Evolutionary conservation across 192 early-diverging fungal genomes (phyloP).

Genomic region (Rhizophagus sp.): DNA sequence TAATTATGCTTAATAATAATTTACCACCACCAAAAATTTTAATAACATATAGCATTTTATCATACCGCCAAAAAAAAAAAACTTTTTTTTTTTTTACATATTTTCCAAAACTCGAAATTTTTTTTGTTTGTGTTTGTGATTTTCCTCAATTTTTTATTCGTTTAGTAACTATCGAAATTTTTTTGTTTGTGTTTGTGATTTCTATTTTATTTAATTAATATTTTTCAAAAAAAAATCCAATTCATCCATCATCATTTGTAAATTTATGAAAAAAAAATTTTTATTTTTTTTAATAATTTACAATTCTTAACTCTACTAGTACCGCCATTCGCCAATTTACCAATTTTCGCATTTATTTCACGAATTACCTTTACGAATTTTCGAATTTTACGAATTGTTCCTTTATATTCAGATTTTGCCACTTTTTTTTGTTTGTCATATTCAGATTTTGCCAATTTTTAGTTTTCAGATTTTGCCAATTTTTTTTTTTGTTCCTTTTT

Average conservation of each 20-base stretch:
- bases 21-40: background rate
- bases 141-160: conserved; percentile 1
- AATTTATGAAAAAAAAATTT: background rate
- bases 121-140: conserved; percentile 26
- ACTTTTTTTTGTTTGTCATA: conserved; percentile 2
- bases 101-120: conserved; percentile 18
- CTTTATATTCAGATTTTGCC: conserved; percentile 11
- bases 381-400: background rate
- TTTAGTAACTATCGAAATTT: conserved; percentile 16
- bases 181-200: conserved; percentile 30
- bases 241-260: conserved; percentile 26
- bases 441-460: conserved; percentile 11
- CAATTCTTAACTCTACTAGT: conserved; percentile 12
- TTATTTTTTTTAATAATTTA: background rate
- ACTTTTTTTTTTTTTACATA: background rate
- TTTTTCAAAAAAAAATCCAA: background rate
- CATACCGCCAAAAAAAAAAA: background rate
- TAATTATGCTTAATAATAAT: background rate
- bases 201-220: background rate
- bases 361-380: background rate
- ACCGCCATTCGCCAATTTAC: conserved; percentile 2
- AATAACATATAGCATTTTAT: background rate
- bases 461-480: conserved; percentile 19
- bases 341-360: conserved; percentile 12
- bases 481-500: background rate